phyloP scores from a whole-genome alignment of 345 rosid species.

The Hibiscus syriacus region DNA sequence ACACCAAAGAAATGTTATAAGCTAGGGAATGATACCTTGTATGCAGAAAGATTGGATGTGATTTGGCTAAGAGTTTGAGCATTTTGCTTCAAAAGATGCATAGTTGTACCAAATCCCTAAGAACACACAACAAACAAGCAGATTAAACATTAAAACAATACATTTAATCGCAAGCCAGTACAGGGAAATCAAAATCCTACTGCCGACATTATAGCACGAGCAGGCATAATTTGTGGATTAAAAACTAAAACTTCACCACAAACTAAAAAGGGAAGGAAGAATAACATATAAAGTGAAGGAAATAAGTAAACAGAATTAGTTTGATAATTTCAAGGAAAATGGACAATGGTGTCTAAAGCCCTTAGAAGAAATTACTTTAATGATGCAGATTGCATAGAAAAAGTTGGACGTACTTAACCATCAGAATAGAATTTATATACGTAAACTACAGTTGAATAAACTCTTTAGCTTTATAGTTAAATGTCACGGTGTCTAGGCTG shows the following conservation, averaged over 20 bases:
- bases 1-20: not conserved
- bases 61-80: constrained; percentile 59
- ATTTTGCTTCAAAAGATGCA: constrained; percentile 73
- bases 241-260: not conserved
- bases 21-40: constrained; percentile 37
- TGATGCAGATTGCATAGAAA: not conserved
- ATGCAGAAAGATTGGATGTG: constrained; percentile 55
- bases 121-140: constrained; percentile 16
- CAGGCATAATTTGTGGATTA: not conserved
- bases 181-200: not conserved
- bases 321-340: not conserved
- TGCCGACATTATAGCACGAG: not conserved
- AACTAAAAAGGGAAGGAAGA: not conserved
- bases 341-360: not conserved
- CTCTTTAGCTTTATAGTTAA: not conserved
- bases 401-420: not conserved
- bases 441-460: not conserved
- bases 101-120: constrained; percentile 58
- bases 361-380: not conserved
- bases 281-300: not conserved
- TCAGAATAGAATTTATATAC: not conserved
- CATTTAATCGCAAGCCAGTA: not conserved
- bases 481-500: not conserved
- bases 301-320: not conserved
- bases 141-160: not conserved